phyloP scores from a whole-genome alignment of 805 yeast genomes.

The Candida hispaniensis region DNA sequence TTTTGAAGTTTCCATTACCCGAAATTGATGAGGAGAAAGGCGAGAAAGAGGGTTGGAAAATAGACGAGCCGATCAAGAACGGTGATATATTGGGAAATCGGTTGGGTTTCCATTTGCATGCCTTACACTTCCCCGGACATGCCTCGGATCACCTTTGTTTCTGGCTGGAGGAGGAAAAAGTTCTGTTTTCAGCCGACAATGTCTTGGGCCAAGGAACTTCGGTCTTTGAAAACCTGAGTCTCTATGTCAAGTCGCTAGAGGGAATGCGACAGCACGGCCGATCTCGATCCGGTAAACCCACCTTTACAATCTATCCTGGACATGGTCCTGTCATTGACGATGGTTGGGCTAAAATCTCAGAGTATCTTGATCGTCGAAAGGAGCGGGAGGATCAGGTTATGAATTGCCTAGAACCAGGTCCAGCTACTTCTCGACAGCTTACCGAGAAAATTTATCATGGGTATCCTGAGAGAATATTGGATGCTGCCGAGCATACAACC shows the following conservation, averaged over 20 bases:
- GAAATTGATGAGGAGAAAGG: constrained; percentile 11
- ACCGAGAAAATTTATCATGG: constrained; percentile 24
- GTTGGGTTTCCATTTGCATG: constrained; percentile 26
- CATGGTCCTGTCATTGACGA: constrained; percentile 30
- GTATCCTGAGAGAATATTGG: constrained; percentile 22
- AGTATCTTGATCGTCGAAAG: constrained; percentile 29
- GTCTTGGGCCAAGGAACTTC: constrained; percentile 32
- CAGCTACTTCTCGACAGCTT: constrained; percentile 19
- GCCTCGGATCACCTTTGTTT: constrained; percentile 30
- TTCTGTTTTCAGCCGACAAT: constrained; percentile 31
- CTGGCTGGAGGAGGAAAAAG: constrained; percentile 29
- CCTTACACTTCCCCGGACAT: constrained; percentile 31
- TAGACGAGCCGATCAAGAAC: constrained; percentile 20
- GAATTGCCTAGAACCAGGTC: constrained; percentile 8
- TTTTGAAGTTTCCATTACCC: constrained; percentile 14
- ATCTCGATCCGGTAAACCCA: constrained; percentile 1
- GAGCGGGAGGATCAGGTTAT: constrained; percentile 28
- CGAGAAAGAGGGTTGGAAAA: constrained; percentile 12
- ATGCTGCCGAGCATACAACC: constrained; percentile 25
- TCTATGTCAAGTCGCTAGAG: constrained; percentile 26
- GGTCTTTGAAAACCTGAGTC: constrained; percentile 27
- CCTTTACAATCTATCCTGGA: constrained; percentile 28
- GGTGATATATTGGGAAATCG: constrained; percentile 22
- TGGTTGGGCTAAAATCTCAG: constrained; percentile 25
- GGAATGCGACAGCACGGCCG: constrained; percentile 22